These are phyloP conservation scores for Colletotrichum lentis DNA, from an alignment of 2,329 filamentous ascomycete species.

Conservation along the genomic window DNA sequence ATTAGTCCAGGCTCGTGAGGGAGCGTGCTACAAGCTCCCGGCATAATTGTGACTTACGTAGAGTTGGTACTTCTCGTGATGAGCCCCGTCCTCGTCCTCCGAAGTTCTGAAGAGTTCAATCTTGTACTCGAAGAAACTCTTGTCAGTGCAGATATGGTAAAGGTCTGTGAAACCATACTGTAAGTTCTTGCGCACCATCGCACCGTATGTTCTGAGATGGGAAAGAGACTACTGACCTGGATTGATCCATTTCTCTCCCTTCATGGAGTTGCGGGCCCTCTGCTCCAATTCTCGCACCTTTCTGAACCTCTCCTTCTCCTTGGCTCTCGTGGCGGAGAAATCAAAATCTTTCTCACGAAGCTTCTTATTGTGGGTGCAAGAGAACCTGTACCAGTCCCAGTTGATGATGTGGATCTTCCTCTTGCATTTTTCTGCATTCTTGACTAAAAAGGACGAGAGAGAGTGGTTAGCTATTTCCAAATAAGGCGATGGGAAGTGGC, in stretches of 20 bases:
- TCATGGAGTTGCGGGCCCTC: conserved; percentile 46
- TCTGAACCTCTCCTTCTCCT: conserved; percentile 47
- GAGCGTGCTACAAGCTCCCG: not conserved
- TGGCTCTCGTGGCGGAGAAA: conserved; percentile 42
- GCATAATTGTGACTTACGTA: conserved; percentile 56
- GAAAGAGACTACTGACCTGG: conserved; percentile 53
- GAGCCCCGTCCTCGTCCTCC: conserved; percentile 26
- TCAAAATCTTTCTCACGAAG: conserved; percentile 53
- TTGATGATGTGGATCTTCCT: conserved; percentile 54
- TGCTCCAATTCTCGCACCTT: conserved; percentile 48
- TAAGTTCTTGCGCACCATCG: not conserved
- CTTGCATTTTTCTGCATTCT: conserved; percentile 47
- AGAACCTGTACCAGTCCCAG: conserved; percentile 63
- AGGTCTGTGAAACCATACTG: conserved; percentile 53
- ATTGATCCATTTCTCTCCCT: conserved; percentile 56
- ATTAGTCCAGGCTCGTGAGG: not conserved
- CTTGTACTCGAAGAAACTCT: conserved; percentile 69
- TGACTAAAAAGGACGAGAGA: conserved; percentile 45
- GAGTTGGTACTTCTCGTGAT: conserved; percentile 55
- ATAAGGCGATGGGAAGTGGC: not conserved
- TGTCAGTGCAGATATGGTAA: conserved; percentile 72
- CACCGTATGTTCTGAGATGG: not conserved
- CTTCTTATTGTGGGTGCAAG: conserved; percentile 44
- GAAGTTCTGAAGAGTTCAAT: conserved; percentile 56
- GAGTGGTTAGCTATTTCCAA: not conserved